These are phyloP conservation scores for Talaromyces atroroseus DNA, from an alignment of 2,329 filamentous ascomycete species.

Conservation along the genomic window DNA sequence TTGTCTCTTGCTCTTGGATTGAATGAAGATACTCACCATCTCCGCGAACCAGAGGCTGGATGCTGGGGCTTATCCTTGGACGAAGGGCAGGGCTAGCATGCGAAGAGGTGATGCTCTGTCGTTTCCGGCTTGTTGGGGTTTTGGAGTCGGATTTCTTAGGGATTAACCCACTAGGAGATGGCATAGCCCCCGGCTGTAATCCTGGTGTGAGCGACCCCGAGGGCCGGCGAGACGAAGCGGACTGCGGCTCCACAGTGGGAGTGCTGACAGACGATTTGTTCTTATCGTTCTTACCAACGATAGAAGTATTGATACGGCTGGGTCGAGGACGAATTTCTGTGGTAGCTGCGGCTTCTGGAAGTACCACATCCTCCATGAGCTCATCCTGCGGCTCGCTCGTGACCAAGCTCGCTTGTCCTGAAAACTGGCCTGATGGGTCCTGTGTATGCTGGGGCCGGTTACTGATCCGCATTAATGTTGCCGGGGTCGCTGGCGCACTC, in stretches of 20 bases:
- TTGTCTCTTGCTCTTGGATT: not conserved
- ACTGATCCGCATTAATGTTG: constrained; percentile 75
- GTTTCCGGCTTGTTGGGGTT: constrained; percentile 57
- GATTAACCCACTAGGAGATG: constrained; percentile 44
- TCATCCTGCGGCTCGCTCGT: constrained; percentile 45
- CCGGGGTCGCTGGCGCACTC: constrained; percentile 70
- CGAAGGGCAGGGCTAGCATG: constrained; percentile 81
- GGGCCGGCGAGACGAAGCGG: constrained; percentile 28
- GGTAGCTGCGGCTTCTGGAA: constrained; percentile 63
- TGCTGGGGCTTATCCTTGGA: constrained; percentile 87
- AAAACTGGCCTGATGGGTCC: constrained; percentile 31
- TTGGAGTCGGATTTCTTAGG: constrained; percentile 43
- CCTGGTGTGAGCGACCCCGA: constrained; percentile 44
- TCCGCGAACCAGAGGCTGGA: constrained; percentile 80
- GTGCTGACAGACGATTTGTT: constrained; percentile 52
- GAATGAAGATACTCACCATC: constrained; percentile 45
- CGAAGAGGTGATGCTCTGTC: constrained; percentile 63
- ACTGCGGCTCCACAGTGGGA: constrained; percentile 36
- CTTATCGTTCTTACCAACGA: constrained; percentile 49
- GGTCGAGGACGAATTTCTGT: constrained; percentile 46
- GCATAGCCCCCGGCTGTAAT: constrained; percentile 49
- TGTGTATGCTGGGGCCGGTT: constrained; percentile 42
- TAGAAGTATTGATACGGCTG: constrained; percentile 46
- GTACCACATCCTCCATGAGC: constrained; percentile 60
- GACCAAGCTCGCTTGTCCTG: constrained; percentile 30